These are phyloP conservation scores for Suillus alpinus DNA, from an alignment of 768 basidiomycete genomes.

Conservation along the genomic window DNA sequence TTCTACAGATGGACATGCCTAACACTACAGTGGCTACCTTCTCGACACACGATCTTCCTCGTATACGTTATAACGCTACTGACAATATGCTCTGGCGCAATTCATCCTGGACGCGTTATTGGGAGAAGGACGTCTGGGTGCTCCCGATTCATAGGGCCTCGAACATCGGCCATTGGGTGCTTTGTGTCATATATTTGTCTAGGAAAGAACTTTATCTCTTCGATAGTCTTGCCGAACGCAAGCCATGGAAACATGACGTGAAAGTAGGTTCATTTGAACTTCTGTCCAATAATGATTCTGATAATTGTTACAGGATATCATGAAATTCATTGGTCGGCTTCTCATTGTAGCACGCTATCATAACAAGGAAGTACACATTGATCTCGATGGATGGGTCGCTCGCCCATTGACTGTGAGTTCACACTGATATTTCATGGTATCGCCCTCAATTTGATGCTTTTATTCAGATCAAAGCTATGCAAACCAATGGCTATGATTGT, in stretches of 20 bases:
- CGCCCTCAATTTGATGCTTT: background rate
- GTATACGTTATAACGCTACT: background rate
- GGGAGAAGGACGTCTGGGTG: conserved; percentile 31
- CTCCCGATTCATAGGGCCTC: conserved; percentile 19
- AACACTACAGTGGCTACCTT: background rate
- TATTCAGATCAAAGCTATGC: background rate
- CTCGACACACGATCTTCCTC: conserved; percentile 4
- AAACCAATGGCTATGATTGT: background rate
- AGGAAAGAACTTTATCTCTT: no score
- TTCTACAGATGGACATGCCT: background rate
- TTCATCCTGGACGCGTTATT: conserved; percentile 16
- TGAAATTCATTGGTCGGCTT: background rate
- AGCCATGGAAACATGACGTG: no score
- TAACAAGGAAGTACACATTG: background rate
- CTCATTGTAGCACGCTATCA: background rate
- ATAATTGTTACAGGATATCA: background rate
- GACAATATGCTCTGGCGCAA: conserved; percentile 20
- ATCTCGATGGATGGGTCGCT: background rate
- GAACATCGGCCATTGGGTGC: no score
- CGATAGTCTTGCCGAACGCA: no score
- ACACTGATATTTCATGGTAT: no score
- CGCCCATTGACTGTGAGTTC: background rate
- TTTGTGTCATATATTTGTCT: no score
- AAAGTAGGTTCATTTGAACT: no score
- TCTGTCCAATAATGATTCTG: background rate